phyloP scores from a whole-genome alignment of 2,329 filamentous ascomycete genomes.

The Aspergillus clavatus region DNA sequence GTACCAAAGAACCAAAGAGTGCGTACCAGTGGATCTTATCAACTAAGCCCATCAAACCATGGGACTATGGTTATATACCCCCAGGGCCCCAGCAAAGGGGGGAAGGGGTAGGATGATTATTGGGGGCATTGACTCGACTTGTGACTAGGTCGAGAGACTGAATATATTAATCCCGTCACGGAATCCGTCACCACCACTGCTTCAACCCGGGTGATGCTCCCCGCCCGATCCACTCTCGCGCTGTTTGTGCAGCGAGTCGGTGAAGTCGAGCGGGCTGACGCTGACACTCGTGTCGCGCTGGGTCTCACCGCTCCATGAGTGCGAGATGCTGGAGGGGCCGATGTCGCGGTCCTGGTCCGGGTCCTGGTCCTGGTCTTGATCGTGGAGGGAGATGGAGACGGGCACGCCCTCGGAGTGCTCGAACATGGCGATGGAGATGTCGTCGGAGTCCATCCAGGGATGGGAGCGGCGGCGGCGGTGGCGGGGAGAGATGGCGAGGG shows the following conservation, averaged over 20 bases:
- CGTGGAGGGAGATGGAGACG: conserved; percentile 4
- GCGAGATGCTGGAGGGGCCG: conserved; percentile 22
- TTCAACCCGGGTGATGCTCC: conserved; percentile 2
- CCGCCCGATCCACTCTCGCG: not conserved
- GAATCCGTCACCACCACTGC: no score
- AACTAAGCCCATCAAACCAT: no score
- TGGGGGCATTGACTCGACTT: conserved; percentile 10
- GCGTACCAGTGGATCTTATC: no score
- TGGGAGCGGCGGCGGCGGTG: conserved; percentile 20
- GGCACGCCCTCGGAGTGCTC: conserved; percentile 22
- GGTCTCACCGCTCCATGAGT: conserved; percentile 29
- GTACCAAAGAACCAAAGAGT: no score
- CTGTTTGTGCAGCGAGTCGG: conserved; percentile 10
- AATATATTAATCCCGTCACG: no score
- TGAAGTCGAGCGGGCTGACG: conserved; percentile 24
- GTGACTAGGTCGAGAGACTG: no score
- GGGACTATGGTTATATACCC: no score
- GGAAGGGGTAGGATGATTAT: no score
- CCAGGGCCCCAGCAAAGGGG: no score
- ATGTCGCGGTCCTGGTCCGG: conserved; percentile 5
- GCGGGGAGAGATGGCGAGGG: no score
- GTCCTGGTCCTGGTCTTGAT: conserved; percentile 2
- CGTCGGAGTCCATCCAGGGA: conserved; percentile 34
- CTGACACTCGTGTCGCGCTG: conserved; percentile 18
- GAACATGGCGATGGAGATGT: conserved; percentile 37